These are phyloP conservation scores for Tulasnella sp. DNA, from an alignment of 768 basidiomycete genomes.

Conservation along the genomic window DNA sequence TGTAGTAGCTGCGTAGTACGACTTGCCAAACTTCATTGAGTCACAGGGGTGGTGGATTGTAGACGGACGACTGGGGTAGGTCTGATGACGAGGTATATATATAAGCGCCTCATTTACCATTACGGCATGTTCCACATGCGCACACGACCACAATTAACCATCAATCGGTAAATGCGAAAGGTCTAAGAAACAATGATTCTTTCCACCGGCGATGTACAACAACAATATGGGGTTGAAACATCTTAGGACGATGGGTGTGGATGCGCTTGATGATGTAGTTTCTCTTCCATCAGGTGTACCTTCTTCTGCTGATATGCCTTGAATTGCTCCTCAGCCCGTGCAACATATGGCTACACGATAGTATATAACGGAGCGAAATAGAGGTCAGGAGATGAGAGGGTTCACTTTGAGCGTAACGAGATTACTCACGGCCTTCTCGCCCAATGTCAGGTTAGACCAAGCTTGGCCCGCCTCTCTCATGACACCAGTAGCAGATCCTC, in stretches of 20 bases:
- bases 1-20: slow-evolving; percentile 30
- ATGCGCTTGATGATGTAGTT: neutral
- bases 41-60: neutral
- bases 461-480: neutral
- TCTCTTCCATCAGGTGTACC: neutral
- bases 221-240: neutral
- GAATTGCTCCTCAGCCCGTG: neutral
- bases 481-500: neutral
- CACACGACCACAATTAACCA: no score
- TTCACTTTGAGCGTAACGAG: neutral
- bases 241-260: neutral
- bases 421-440: slow-evolving; percentile 12
- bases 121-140: no score
- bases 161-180: no score
- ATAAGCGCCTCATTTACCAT: no score
- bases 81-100: no score
- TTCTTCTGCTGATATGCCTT: slow-evolving; percentile 6
- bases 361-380: no score
- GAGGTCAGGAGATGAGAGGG: no score
- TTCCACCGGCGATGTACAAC: no score
- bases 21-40: slow-evolving; percentile 33
- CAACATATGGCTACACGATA: slow-evolving; percentile 6
- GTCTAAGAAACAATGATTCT: no score
- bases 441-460: slow-evolving; percentile 8
- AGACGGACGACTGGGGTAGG: no score